Percentiles rank a stretch among this genome's conserved stretches.
Evolutionary conservation across 345 rosid genomes (phyloP).

Genomic region (Rhizophora mangle): DNA sequence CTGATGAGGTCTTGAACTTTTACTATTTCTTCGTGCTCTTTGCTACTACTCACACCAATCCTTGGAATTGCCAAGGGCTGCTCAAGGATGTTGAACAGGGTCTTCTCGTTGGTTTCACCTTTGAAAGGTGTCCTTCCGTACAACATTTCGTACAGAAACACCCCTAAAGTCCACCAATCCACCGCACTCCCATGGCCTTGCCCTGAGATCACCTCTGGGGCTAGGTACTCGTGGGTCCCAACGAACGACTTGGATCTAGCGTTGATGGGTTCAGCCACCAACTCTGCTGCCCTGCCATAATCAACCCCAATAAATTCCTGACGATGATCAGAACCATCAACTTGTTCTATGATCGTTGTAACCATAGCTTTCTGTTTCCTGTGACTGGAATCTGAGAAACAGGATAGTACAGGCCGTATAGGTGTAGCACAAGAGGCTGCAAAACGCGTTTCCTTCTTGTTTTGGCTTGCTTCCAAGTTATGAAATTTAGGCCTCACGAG

Average conservation of each 20-base stretch:
- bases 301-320: conserved; percentile 16
- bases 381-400: conserved; percentile 48
- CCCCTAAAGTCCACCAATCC: conserved; percentile 96
- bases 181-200: conserved; percentile 96
- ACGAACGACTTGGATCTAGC: conserved; percentile 83
- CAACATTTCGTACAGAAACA: conserved; percentile 82
- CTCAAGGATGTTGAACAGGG: conserved; percentile 76
- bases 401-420: conserved; percentile 63
- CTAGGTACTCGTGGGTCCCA: conserved; percentile 93
- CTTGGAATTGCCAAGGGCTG: conserved; percentile 75
- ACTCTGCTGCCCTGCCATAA: conserved; percentile 26
- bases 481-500: conserved; percentile 36
- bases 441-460: conserved; percentile 36
- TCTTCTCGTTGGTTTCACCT: conserved; percentile 86
- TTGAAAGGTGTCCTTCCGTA: conserved; percentile 87
- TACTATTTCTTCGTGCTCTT: conserved; percentile 61
- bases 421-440: conserved; percentile 59
- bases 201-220: conserved; percentile 93
- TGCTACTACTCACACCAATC: conserved; percentile 41
- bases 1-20: conserved; percentile 69
- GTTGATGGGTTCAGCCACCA: conserved; percentile 75
- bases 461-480: conserved; percentile 16
- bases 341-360: conserved; percentile 51
- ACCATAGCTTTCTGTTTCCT: conserved; percentile 30
- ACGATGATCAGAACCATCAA: conserved; percentile 10